Base-by-base conservation (phyloP, 495 filamentous ascomycete genomes). In the Aspergillus kassunensis region DNA sequence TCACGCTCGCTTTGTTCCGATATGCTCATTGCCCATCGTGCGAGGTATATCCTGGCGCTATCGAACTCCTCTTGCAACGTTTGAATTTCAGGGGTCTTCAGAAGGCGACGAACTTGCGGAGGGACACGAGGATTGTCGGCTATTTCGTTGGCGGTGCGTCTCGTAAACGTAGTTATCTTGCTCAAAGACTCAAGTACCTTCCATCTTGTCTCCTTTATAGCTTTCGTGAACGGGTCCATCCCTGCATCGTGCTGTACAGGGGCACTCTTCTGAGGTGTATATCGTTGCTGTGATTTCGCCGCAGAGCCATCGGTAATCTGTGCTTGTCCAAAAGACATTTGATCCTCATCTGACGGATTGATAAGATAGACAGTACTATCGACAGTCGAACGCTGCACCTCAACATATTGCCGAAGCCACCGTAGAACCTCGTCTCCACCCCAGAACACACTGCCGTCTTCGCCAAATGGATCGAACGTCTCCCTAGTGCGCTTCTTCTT, bases 21-120 rank as follows among this genome's bases (percentile, higher is more conserved):
- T 47, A 98, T 95, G 1, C 89, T 95, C 93, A 97, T 97, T 0
- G 93, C 93, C 93, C 93, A 98, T 39, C 93, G 77, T 3, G 93
- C 93, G 19, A 98, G 76, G 59, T 98, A 98, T 31, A 98, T 73
- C 54, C 93, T 79, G 6, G 95, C 93, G 60, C 89, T 95, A 68
- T 97, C 95, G 56, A 97, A 98, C 64, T 98, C 93, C 53, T 97
- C 91, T 64, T 93, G 89, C 40, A 98, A 58, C 0, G 90, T 96
- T 68, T 96, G 91, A 10, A 98, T 91, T 63, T 98, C 91, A 1
- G 93, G 95, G 49, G 95, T 96, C 60, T 84, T 81, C 73, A 97
- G 82, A 62, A 98, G 58, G 45, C 89, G 80, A 58, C 86, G 80
- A 23, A 97, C 82, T 61, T 97, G 93, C 1, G 88, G 88, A 11